Base-by-base conservation (phyloP, 129 eudicot genomes). In the Flaveria robusta region DNA sequence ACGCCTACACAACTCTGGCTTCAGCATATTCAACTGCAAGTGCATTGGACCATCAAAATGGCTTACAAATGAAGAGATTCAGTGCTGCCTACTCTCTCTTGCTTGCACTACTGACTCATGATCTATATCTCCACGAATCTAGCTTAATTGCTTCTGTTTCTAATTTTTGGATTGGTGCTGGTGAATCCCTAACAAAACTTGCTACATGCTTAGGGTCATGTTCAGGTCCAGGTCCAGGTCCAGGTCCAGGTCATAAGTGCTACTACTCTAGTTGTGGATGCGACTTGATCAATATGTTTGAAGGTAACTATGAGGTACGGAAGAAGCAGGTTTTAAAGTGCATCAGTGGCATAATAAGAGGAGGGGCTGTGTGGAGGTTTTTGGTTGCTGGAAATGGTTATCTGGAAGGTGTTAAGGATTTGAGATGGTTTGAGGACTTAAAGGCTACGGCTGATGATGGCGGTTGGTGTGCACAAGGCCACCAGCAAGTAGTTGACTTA, bases 31-130 rank as follows among this genome's bases (percentile, higher is more conserved):
- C 18, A 60, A 88, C 80, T 78, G 78, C 81, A 41, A 81, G 65
- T 15, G 81, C 74, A 15, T 18, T 9, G 7, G 66, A 66, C 23
- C 74, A 77, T 56, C 58, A 70, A 27, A 34, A 70, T 76, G 75
- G 81, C 26, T 68, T 79, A 43, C 42, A 83, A 23, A 76, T 74
- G 81, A 74, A 66, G 66, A 81, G 85, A 76, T 77, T 66, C 46
- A 83, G 96, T 83, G 79, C 79, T 46, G 96, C 97, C 7, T 88
- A 88, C 75, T 83, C 87, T 45, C 78, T 88, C 62, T 67, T 88
- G 65, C 90, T 85, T 68, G 97, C 97, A 2, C 77, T 84, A 19
- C 74, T 67, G 45, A 82, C 87, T n/a, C 83, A 88, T 64, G 78
- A 85, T 82, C 87, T 91, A 4, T 88, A 76, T 74, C 76, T 77